phyloP scores from a whole-genome alignment of 257 asterid genomes.

The Striga asiatica region DNA sequence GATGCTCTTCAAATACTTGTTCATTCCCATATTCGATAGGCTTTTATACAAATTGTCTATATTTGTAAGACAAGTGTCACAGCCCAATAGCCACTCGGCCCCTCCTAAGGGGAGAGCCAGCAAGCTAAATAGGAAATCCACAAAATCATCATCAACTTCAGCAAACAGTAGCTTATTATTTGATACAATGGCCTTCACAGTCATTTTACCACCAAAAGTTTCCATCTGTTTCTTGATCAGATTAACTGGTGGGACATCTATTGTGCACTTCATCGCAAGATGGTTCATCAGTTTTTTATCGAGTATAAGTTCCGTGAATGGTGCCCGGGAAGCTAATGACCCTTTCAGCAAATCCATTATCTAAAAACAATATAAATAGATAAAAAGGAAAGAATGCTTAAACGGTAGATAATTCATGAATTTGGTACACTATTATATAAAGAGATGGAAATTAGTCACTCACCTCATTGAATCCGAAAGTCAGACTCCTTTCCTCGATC shows the following conservation, averaged over 20 bases:
- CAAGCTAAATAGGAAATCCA: slow-evolving; percentile 4
- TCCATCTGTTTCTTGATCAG: no score
- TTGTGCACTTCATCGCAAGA: not conserved
- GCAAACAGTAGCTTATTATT: slow-evolving; percentile 2
- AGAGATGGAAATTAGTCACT: not conserved
- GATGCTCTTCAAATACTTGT: not conserved
- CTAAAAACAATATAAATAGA: no score
- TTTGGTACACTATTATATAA: not conserved
- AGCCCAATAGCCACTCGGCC: not conserved
- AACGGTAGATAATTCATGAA: no score
- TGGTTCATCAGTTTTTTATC: not conserved
- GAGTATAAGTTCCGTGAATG: slow-evolving; percentile 15
- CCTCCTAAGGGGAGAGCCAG: slow-evolving; percentile 4
- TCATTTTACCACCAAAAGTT: not conserved
- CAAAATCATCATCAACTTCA: not conserved
- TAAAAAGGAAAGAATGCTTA: no score
- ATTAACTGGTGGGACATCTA: not conserved
- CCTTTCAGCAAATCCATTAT: slow-evolving; percentile 11
- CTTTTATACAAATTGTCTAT: slow-evolving; percentile 6
- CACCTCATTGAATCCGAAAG: not conserved
- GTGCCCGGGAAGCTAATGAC: not conserved
- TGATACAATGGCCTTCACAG: not conserved
- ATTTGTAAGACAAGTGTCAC: not conserved
- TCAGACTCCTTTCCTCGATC: not conserved
- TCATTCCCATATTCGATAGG: not conserved